Evolutionary conservation across 352 stramenopile genomes (phyloP), one percentile per base, ranked within the genome.

Genomic region (Phytophthora citricola): DNA sequence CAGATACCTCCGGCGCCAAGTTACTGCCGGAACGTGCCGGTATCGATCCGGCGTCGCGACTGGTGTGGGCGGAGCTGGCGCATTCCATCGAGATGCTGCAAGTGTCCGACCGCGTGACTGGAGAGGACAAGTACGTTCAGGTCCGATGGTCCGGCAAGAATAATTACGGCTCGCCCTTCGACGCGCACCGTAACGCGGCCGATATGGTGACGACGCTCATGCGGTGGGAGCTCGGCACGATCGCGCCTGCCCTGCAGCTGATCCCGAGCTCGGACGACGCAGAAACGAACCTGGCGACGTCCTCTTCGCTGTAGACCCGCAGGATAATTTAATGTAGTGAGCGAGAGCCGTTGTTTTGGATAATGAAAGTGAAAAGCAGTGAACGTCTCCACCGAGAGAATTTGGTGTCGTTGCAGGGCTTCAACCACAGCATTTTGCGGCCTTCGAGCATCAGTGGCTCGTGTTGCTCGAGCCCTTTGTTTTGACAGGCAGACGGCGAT

Each of bases 81-180:
- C 68, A 83, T 41, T 59, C 66, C 29, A 80, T 85, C 43, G 78
- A 87, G 58, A 69, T 85, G 49, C 50, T 85, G 47, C 59, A 73
- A 40, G 73, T 83, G 1, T 50, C 17, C 1, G 72, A 88, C 38
- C 48, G 64, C 8, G 32, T 22, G 9, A 71, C 61, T 15, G 53
- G 62, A 40, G 53, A 72, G 27, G 39, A 64, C 39, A 43, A 75
- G 61, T 81, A 69, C 46, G 48, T 71, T 40, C 73, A 73, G 29
- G 71, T 88, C 40, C 74, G 76, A 17, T 88, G 76, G 74, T 72
- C 68, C 0, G 79, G 79, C 40, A 73, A 69, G 32, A 85, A 77
- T 40, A 79, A 85, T 46, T 88, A 84, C 75, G 80, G 76, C 26
- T 73, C 76, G 34, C 52, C 63, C 11, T 71, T 73, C n/a, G 71